Evolutionary conservation across 495 filamentous ascomycete species (phyloP).

Genomic region (Trichoderma erinaceum): DNA sequence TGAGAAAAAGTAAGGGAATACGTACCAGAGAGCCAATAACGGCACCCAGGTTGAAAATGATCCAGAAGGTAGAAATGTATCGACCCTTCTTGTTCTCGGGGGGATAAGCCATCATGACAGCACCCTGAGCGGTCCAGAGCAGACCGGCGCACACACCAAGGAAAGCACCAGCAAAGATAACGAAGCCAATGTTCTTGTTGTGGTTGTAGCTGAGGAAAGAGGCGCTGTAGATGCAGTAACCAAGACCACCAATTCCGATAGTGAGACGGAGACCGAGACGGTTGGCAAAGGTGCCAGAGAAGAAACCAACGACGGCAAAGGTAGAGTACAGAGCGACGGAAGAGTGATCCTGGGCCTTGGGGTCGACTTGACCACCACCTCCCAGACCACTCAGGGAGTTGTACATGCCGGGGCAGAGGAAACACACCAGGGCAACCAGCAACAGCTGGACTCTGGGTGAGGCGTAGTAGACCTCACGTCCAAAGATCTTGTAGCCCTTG

Average conservation of each 20-base stretch:
- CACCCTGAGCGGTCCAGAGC: slow-evolving; percentile 87
- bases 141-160: slow-evolving; percentile 77
- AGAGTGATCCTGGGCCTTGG: slow-evolving; percentile 59
- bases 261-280: slow-evolving; percentile 67
- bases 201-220: slow-evolving; percentile 79
- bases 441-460: slow-evolving; percentile 68
- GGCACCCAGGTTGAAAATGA: slow-evolving; percentile 90
- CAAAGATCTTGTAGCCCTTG: slow-evolving; percentile 52
- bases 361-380: slow-evolving; percentile 63
- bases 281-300: slow-evolving; percentile 74
- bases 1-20: background rate
- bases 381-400: slow-evolving; percentile 74
- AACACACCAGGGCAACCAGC: slow-evolving; percentile 78
- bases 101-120: slow-evolving; percentile 94
- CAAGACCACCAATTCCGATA: slow-evolving; percentile 73
- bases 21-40: slow-evolving; percentile 79
- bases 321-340: slow-evolving; percentile 72
- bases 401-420: slow-evolving; percentile 83
- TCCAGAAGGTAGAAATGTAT: slow-evolving; percentile 89
- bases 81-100: slow-evolving; percentile 74
- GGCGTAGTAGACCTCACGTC: slow-evolving; percentile 60
- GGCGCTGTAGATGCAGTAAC: slow-evolving; percentile 78
- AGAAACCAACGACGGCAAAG: slow-evolving; percentile 82
- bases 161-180: slow-evolving; percentile 68
- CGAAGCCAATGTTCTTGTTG: slow-evolving; percentile 66